phyloP scores from a whole-genome alignment of 2,329 filamentous ascomycete genomes.

The Pseudogymnoascus sp. region DNA sequence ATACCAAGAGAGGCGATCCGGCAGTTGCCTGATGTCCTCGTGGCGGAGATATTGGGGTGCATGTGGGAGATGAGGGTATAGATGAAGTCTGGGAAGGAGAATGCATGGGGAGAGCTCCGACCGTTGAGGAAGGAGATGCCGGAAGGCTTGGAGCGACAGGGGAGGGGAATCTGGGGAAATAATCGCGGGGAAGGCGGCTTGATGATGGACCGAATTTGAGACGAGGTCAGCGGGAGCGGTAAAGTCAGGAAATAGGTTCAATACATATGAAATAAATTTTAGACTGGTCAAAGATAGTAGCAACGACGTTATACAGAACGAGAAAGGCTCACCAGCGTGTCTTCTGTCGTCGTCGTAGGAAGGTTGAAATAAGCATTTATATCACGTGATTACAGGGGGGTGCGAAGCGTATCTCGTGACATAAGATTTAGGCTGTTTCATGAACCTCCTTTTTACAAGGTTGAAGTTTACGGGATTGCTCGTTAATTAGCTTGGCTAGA shows the following conservation, averaged over 20 bases:
- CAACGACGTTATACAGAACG: background rate
- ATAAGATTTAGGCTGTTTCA: background rate
- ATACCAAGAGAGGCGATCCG: background rate
- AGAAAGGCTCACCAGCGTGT: background rate
- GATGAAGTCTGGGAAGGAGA: background rate
- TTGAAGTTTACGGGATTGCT: background rate
- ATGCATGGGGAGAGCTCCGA: no score
- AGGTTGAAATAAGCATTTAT: slow-evolving; percentile 1
- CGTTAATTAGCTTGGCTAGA: background rate
- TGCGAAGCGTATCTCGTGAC: background rate
- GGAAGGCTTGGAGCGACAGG: background rate
- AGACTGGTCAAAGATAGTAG: background rate
- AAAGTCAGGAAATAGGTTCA: background rate
- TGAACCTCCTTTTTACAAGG: background rate
- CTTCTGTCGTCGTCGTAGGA: background rate
- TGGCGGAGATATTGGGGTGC: background rate
- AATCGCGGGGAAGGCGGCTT: background rate
- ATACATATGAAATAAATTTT: background rate
- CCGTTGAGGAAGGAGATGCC: no score
- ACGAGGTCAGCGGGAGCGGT: background rate
- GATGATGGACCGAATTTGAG: background rate
- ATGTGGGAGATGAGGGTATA: background rate
- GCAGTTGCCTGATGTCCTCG: background rate
- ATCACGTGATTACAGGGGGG: background rate
- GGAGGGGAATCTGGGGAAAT: background rate